Evolutionary conservation across 1,139 yeast species (phyloP), one percentile per base, ranked within the genome.

Genomic region (Kodamaea derodonti): DNA sequence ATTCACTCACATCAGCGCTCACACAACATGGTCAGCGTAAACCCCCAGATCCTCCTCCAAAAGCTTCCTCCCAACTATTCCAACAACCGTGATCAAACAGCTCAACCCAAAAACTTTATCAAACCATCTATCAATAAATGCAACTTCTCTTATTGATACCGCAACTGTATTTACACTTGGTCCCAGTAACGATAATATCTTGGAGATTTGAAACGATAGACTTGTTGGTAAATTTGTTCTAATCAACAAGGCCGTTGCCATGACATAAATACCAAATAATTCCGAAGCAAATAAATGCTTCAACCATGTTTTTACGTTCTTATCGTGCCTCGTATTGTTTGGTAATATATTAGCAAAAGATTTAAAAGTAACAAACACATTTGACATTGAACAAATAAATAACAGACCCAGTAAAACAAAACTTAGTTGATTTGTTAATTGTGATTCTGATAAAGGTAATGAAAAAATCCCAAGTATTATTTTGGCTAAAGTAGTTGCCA

Each of bases 181-280:
- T 1, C 70, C 71, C 9, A 70, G 56, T 22, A 69, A 52, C 7
- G 72, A 65, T 17, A 69, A 51, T 8, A 69, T 58, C 36, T 65
- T 61, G 18, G 79, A 72, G 15, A 78, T 75, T 35, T 62, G 75
- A 32, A 58, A 51, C 1, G 80, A 70, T 8, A 84, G 65, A 47
- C 79, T 75, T 13, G 68, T 57, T 0, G 95, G 92, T 35, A 87
- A 57, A 48, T 83, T 84, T 18, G 92, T 77, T 38, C 95, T 72
- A 35, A 88, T 71, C 47, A 88, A 67, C 18, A 88, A 63, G 2
- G 92, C 81, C 0, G 96, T 85, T 0, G 96, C 83, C 22, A 88
- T 69, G 2, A 84, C 81, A 51, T 88, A 88, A 3, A 85, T 72
- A 0, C 95, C 95, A 14, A 83, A 62, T 10, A 87, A 62, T 57